Evolutionary conservation across 345 rosid genomes (phyloP).

Genomic region (Fremontodendron californicum): DNA sequence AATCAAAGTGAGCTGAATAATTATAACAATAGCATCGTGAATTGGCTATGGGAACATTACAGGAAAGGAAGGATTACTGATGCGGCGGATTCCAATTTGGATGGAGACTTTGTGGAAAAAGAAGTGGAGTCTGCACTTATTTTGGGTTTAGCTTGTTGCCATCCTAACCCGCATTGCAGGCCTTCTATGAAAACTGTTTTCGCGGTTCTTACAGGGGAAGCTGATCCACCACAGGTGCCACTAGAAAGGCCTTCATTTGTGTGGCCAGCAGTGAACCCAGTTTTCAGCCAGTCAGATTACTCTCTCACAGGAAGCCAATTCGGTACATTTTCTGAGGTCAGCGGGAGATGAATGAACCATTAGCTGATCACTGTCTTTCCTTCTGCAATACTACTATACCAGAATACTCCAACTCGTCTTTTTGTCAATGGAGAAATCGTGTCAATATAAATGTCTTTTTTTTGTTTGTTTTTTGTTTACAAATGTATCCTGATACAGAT

Average conservation of each 20-base stretch:
- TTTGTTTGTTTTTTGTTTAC: not conserved
- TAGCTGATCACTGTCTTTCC: not conserved
- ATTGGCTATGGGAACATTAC: slow-evolving; percentile 64
- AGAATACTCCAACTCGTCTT: not conserved
- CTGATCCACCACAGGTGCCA: slow-evolving; percentile 46
- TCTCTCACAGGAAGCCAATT: slow-evolving; percentile 36
- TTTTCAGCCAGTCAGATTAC: slow-evolving; percentile 39
- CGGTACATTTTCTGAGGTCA: slow-evolving; percentile 34
- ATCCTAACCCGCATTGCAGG: slow-evolving; percentile 67
- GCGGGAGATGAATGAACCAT: slow-evolving; percentile 29
- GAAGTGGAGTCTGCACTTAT: slow-evolving; percentile 44
- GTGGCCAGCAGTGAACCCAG: slow-evolving; percentile 71
- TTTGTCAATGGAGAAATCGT: not conserved
- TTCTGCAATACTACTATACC: not conserved
- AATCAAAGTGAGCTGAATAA: slow-evolving; percentile 25
- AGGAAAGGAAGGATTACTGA: slow-evolving; percentile 36
- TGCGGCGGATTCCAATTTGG: slow-evolving; percentile 54
- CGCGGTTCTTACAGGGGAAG: slow-evolving; percentile 61
- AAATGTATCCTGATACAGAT: not conserved
- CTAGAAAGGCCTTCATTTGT: slow-evolving; percentile 66
- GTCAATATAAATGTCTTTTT: not conserved
- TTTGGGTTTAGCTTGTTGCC: slow-evolving; percentile 76
- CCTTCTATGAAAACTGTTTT: slow-evolving; percentile 58
- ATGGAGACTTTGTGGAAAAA: slow-evolving; percentile 26
- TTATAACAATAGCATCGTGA: slow-evolving; percentile 55